Conservation (phyloP, 78 protist species). For the Dictyostelium intermedium region DNA sequence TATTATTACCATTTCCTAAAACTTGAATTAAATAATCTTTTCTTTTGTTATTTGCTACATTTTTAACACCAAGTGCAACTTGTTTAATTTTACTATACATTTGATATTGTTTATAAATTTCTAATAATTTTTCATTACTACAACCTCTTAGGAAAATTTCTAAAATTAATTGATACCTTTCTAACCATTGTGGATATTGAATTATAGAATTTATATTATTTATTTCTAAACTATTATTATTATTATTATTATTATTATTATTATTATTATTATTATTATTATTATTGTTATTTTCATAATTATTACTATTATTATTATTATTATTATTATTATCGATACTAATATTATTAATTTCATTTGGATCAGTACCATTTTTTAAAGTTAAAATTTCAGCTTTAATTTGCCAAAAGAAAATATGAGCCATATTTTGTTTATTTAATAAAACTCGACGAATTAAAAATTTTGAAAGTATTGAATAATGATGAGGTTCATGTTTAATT, state of each 20-base stretch:
- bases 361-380: background rate
- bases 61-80: conserved; percentile 26
- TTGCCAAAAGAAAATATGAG: conserved; percentile 74
- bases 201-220: conserved; percentile 14
- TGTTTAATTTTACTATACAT: conserved; percentile 13
- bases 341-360: background rate
- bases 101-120: conserved; percentile 31
- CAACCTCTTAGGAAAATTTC: conserved; percentile 85
- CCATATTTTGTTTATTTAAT: conserved; percentile 43
- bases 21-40: conserved; percentile 25
- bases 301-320: background rate
- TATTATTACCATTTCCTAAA: background rate
- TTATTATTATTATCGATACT: background rate
- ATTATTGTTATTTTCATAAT: conserved; percentile 78
- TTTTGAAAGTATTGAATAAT: conserved; percentile 87
- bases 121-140: conserved; percentile 31
- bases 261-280: background rate
- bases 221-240: conserved; percentile 13
- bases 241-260: background rate
- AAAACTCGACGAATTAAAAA: conserved; percentile 89
- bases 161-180: conserved; percentile 89
- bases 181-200: conserved; percentile 69
- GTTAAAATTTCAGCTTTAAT: conserved; percentile 37
- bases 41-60: background rate
- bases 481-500: conserved; percentile 92